These are phyloP conservation scores for Penicillium roqueforti DNA, from an alignment of 495 filamentous ascomycete species.

Conservation along the genomic window DNA sequence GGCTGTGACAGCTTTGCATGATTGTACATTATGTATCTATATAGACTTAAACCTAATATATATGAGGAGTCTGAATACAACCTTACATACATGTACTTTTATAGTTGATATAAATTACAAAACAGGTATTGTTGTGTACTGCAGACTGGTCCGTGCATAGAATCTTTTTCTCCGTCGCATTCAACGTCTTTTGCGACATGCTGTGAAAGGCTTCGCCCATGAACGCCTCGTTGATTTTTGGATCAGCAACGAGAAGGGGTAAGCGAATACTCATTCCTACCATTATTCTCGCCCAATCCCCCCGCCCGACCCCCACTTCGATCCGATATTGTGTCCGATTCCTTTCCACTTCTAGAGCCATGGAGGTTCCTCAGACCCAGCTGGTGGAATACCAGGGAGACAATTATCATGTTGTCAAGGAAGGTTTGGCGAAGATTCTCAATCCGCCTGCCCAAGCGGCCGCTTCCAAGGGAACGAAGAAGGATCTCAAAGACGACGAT, in stretches of 20 bases:
- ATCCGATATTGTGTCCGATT: slow-evolving; percentile 7
- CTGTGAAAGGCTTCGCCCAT: slow-evolving; percentile 7
- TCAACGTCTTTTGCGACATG: slow-evolving; percentile 7
- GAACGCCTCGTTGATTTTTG: slow-evolving; percentile 9
- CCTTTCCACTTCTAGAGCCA: slow-evolving; percentile 6
- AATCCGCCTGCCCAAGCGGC: slow-evolving; percentile 50
- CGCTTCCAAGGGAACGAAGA: slow-evolving; percentile 39
- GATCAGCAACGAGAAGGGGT: slow-evolving; percentile 13
- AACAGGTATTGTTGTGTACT: neutral
- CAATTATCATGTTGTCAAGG: slow-evolving; percentile 59
- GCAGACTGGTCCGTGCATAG: slow-evolving; percentile 20
- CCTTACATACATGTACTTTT: neutral
- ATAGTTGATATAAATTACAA: neutral
- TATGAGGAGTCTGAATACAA: neutral
- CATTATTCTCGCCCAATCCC: neutral
- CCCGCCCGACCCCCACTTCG: neutral
- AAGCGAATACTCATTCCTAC: neutral
- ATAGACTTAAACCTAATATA: slow-evolving; percentile 12
- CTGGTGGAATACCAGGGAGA: slow-evolving; percentile 42
- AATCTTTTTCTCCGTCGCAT: slow-evolving; percentile 19
- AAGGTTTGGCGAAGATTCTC: slow-evolving; percentile 65
- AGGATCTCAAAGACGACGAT: slow-evolving; percentile 44
- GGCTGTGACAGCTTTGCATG: slow-evolving; percentile 33
- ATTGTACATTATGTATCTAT: slow-evolving; percentile 10
- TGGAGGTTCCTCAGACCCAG: slow-evolving; percentile 17